Conservation (phyloP, 129 eudicot species). For the Tagetes erecta region DNA sequence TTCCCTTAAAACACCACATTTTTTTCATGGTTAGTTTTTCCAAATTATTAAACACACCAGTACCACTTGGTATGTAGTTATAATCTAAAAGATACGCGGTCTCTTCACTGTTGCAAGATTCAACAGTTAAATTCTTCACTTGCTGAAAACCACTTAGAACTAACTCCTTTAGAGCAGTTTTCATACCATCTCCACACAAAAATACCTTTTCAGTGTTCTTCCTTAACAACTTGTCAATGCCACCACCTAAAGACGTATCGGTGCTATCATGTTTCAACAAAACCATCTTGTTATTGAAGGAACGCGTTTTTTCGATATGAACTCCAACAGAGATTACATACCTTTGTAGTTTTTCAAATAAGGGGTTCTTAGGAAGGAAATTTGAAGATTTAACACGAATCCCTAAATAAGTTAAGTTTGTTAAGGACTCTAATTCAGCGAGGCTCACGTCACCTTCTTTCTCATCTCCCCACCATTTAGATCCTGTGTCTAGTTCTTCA, state of each 20-base stretch:
- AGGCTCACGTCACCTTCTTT: constrained; percentile 32
- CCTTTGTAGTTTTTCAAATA: constrained; percentile 35
- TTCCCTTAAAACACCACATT: constrained; percentile 38
- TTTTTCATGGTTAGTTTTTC: constrained; percentile 32
- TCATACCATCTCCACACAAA: constrained; percentile 38
- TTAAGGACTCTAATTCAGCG: constrained; percentile 32
- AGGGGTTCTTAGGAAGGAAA: constrained; percentile 19
- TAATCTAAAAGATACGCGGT: constrained; percentile 31
- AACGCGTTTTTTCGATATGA: constrained; percentile 28
- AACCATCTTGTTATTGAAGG: constrained; percentile 35
- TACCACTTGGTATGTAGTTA: constrained; percentile 12
- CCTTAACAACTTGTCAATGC: constrained; percentile 31
- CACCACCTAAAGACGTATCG: constrained; percentile 30
- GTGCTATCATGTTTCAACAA: constrained; percentile 31
- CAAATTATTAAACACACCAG: constrained; percentile 30
- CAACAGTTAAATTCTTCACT: constrained; percentile 33
- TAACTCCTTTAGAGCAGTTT: constrained; percentile 35
- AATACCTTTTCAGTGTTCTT: constrained; percentile 36
- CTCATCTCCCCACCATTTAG: constrained; percentile 31
- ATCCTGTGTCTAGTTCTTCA: constrained; percentile 46
- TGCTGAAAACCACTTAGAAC: constrained; percentile 34
- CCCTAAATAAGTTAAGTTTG: constrained; percentile 33
- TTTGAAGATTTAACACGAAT: constrained; percentile 29
- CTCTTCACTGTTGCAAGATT: constrained; percentile 34
- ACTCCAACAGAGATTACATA: constrained; percentile 35